Conservation (phyloP, 768 basidiomycete genomes). For the Tylopilus felleus region DNA sequence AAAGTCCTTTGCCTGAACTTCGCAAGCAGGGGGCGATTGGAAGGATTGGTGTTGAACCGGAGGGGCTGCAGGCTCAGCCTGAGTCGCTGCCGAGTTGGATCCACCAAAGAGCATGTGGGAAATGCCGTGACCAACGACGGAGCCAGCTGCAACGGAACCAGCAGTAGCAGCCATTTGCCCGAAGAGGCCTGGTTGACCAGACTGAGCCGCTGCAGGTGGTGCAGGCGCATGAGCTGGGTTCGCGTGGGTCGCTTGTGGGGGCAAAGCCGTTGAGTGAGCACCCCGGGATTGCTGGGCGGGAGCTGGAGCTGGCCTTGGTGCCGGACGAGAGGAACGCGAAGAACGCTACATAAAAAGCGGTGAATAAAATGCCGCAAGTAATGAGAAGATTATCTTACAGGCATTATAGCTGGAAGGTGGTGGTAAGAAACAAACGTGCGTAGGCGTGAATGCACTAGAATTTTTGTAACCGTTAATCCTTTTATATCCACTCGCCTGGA, state of each 20-base stretch:
- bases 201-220: constrained; percentile 36
- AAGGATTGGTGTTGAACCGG: constrained; percentile 48
- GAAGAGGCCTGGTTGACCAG: constrained; percentile 66
- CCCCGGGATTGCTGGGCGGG: constrained; percentile 43
- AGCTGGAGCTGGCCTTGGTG: constrained; percentile 51
- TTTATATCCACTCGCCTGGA: constrained; percentile 18
- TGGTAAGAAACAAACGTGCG: constrained; percentile 16
- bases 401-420: constrained; percentile 36
- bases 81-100: constrained; percentile 38
- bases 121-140: constrained; percentile 86
- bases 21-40: constrained; percentile 52
- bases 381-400: constrained; percentile 36
- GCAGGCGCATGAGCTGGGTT: constrained; percentile 43
- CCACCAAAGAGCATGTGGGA: constrained; percentile 89
- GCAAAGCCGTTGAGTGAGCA: constrained; percentile 49
- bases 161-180: constrained; percentile 88
- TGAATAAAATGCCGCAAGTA: not conserved
- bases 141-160: constrained; percentile 86
- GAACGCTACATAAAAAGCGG: constrained; percentile 49
- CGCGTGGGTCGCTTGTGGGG: constrained; percentile 38
- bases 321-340: constrained; percentile 69
- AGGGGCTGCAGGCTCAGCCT: constrained; percentile 42
- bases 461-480: not conserved
- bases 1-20: constrained; percentile 84
- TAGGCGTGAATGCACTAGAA: not conserved